Conservation (phyloP, 768 basidiomycete genomes). For the Lenzites betulinus region DNA sequence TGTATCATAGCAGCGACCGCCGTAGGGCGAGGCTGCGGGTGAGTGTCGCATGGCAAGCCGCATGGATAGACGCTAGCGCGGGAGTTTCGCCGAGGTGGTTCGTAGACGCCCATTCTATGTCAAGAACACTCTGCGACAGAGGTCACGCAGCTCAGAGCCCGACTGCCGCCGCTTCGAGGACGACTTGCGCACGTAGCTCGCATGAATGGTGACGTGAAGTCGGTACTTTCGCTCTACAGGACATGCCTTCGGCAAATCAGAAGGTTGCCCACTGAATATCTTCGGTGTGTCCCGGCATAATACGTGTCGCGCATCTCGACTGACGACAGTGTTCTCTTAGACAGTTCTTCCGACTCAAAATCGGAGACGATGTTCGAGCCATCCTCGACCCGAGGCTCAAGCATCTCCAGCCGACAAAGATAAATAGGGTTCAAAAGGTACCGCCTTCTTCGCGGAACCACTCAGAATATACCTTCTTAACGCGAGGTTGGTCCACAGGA, state of each 20-base stretch:
- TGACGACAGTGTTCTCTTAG: conserved; percentile 37
- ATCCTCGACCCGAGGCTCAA: conserved; percentile 40
- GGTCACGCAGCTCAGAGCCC: neutral
- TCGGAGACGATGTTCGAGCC: conserved; percentile 56
- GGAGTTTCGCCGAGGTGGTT: conserved; percentile 6
- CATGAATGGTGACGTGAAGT: conserved; percentile 17
- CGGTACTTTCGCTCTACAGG: conserved; percentile 39
- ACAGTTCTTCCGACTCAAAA: conserved; percentile 64
- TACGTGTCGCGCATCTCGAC: conserved; percentile 4
- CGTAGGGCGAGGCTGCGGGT: neutral
- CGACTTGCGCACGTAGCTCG: neutral
- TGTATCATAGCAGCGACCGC: conserved; percentile 2
- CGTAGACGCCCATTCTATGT: conserved; percentile 1
- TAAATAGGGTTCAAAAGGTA: conserved; percentile 57
- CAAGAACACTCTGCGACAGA: neutral
- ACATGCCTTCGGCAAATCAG: conserved; percentile 43
- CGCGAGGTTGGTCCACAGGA: conserved; percentile 42
- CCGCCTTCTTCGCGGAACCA: neutral
- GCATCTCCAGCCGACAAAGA: conserved; percentile 39
- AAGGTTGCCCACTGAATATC: conserved; percentile 47
- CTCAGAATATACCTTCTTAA: conserved; percentile 1
- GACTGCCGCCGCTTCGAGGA: conserved; percentile 1
- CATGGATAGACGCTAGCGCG: neutral
- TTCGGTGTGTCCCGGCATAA: conserved; percentile 39
- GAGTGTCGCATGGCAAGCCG: neutral